These are phyloP conservation scores for Diaporthe citriasiana DNA, from an alignment of 2,329 filamentous ascomycete genomes.

Conservation along the genomic window DNA sequence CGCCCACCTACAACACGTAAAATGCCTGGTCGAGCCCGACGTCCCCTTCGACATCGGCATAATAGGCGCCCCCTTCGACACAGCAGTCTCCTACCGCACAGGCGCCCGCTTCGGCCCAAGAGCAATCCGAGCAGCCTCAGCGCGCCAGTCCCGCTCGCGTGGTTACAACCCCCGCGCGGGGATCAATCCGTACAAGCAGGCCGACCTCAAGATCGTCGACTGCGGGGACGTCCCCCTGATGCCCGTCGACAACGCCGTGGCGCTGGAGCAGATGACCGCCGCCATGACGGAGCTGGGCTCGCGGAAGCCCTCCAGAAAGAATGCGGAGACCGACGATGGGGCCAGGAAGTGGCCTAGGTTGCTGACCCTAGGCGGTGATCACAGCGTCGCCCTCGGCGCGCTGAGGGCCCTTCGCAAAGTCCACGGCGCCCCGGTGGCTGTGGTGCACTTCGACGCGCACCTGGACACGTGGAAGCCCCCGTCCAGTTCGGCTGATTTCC, in stretches of 20 bases:
- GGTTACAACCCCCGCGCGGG: slow-evolving; percentile 41
- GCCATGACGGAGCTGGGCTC: slow-evolving; percentile 29
- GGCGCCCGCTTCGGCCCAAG: slow-evolving; percentile 44
- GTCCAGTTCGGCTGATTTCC: not conserved
- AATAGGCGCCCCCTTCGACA: slow-evolving; percentile 44
- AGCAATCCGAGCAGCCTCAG: slow-evolving; percentile 42
- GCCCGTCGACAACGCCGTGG: slow-evolving; percentile 44
- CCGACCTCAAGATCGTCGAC: slow-evolving; percentile 40
- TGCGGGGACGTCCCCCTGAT: slow-evolving; percentile 46
- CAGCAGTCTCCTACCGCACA: slow-evolving; percentile 43
- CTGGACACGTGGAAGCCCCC: slow-evolving; percentile 44
- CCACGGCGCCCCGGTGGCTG: slow-evolving; percentile 48
- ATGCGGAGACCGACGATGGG: no score
- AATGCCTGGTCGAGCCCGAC: slow-evolving; percentile 16
- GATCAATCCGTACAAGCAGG: slow-evolving; percentile 41
- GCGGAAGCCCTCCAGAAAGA: no score
- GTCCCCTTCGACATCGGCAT: slow-evolving; percentile 40
- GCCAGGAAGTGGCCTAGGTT: no score
- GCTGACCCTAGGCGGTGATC: slow-evolving; percentile 47
- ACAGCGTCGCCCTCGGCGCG: slow-evolving; percentile 50
- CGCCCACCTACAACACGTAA: slow-evolving; percentile 3
- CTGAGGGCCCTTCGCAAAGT: slow-evolving; percentile 47
- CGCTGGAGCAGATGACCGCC: slow-evolving; percentile 45
- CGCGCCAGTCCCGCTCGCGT: slow-evolving; percentile 24
- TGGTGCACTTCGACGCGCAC: slow-evolving; percentile 52